Conservation (phyloP, 345 rosid genomes). For the Garcia nutans region DNA sequence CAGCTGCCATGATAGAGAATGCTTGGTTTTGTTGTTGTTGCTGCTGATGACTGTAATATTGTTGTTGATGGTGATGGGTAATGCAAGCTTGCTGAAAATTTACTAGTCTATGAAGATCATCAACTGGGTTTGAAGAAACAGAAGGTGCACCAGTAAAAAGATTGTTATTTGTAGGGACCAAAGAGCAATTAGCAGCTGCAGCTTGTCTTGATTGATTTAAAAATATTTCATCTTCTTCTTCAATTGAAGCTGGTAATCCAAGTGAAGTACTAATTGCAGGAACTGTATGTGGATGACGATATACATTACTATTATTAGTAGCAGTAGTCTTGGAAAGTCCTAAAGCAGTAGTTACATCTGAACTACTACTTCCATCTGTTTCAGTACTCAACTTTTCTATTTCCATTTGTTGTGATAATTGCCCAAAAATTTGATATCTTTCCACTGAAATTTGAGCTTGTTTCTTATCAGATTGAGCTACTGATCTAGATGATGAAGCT, state of each 20-base stretch:
- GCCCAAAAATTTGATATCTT: not conserved
- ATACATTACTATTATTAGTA: slow-evolving; percentile 12
- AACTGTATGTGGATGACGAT: slow-evolving; percentile 43
- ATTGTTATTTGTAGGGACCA: slow-evolving; percentile 27
- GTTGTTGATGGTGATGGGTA: not conserved
- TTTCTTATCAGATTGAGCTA: not conserved
- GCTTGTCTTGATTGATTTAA: slow-evolving; percentile 32
- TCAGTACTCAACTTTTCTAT: not conserved
- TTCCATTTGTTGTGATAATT: not conserved
- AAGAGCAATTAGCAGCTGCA: not conserved
- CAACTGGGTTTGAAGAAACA: slow-evolving; percentile 37
- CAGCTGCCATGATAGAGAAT: slow-evolving; percentile 27
- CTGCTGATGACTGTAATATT: slow-evolving; percentile 35
- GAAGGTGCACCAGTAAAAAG: slow-evolving; percentile 28
- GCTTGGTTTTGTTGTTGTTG: slow-evolving; percentile 40
- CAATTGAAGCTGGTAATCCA: slow-evolving; percentile 30
- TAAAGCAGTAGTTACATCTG: slow-evolving; percentile 65
- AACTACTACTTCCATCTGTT: slow-evolving; percentile 49
- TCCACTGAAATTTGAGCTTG: not conserved
- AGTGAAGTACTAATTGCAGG: slow-evolving; percentile 28
- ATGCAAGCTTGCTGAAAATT: slow-evolving; percentile 50
- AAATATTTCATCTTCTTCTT: slow-evolving; percentile 36
- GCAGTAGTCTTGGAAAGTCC: slow-evolving; percentile 52
- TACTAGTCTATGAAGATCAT: slow-evolving; percentile 72
- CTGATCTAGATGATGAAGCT: not conserved